phyloP scores from a whole-genome alignment of 2,329 filamentous ascomycete genomes.

The Esteya vermicola region DNA sequence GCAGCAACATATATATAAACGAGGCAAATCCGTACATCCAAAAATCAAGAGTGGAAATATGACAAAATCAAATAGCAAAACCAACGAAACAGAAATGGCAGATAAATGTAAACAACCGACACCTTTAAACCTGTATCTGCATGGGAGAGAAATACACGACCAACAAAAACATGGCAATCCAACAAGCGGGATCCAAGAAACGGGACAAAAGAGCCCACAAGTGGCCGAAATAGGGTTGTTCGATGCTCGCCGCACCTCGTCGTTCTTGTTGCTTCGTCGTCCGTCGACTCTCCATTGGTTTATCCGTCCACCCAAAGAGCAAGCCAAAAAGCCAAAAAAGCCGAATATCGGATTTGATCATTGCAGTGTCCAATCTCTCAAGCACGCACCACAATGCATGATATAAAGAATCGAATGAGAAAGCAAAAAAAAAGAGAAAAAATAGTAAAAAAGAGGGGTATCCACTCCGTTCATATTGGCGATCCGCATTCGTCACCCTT shows the following conservation, averaged over 20 bases:
- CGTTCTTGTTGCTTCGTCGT: not conserved
- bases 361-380: too few species aligned
- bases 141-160: slow-evolving; percentile 1
- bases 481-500: not conserved
- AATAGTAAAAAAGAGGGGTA: slow-evolving; percentile 12
- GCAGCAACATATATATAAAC: not conserved
- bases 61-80: too few species aligned
- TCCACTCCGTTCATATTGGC: slow-evolving; percentile 10
- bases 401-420: too few species aligned
- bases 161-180: not conserved
- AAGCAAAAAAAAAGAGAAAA: slow-evolving; percentile 5
- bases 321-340: too few species aligned
- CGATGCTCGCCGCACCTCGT: too few species aligned
- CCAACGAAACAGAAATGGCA: slow-evolving; percentile 3
- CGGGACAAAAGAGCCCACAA: not conserved
- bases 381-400: too few species aligned
- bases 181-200: not conserved
- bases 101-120: slow-evolving; percentile 10
- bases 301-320: too few species aligned
- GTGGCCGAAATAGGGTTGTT: not conserved
- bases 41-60: too few species aligned
- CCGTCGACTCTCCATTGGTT: too few species aligned
- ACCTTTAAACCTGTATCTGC: slow-evolving; percentile 10
- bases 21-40: not conserved
- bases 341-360: too few species aligned